These are phyloP conservation scores for Juglanconis sp. DNA, from an alignment of 2,329 filamentous ascomycete genomes.

Conservation along the genomic window DNA sequence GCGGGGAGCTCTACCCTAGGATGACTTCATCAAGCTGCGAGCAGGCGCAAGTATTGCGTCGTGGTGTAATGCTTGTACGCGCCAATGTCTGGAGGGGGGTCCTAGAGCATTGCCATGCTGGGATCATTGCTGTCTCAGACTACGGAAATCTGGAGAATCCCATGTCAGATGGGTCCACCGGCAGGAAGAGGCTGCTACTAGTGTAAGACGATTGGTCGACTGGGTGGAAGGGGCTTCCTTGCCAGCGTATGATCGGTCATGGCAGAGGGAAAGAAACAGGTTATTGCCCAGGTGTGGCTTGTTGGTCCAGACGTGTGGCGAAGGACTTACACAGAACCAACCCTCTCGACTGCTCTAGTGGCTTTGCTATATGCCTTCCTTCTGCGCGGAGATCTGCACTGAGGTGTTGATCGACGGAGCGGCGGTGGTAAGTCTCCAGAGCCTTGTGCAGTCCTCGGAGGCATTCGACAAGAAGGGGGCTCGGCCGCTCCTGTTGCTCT, in stretches of 20 bases:
- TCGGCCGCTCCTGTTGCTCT: background rate
- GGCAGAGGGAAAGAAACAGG: constrained; percentile 18
- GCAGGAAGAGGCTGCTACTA: background rate
- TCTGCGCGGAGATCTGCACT: background rate
- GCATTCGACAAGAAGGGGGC: background rate
- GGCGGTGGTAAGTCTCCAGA: background rate
- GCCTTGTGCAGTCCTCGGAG: background rate
- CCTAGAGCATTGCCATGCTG: background rate
- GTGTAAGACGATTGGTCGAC: constrained; percentile 18
- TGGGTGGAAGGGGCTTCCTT: background rate
- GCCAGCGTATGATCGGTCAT: constrained; percentile 14
- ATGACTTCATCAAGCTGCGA: constrained; percentile 20
- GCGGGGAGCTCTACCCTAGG: background rate
- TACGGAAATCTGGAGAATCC: background rate
- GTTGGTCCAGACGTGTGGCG: constrained; percentile 16
- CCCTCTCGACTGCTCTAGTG: background rate
- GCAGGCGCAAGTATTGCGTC: background rate
- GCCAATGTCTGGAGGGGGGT: background rate
- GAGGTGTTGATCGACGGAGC: constrained; percentile 9
- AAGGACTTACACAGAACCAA: constrained; percentile 17
- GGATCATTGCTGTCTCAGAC: background rate
- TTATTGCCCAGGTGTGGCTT: constrained; percentile 21
- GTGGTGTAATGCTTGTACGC: constrained; percentile 11
- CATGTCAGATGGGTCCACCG: background rate
- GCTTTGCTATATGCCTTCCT: background rate